phyloP scores from a whole-genome alignment of 805 yeast genomes.

The Metschnikowia baotianmanensis region DNA sequence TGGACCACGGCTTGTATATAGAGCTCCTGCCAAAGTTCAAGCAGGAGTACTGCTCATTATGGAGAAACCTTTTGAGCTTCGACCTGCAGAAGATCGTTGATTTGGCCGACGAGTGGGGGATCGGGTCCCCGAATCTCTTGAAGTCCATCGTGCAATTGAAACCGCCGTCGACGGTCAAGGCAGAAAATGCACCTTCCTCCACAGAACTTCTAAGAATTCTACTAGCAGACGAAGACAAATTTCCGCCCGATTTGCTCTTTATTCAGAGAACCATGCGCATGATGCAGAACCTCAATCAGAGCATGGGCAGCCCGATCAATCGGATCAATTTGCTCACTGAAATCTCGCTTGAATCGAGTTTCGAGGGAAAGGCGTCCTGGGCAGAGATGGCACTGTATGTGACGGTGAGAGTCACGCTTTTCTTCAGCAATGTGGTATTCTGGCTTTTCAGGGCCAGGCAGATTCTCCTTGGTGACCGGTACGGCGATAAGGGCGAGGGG shows the following conservation, averaged over 20 bases:
- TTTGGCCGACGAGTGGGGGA: slow-evolving; percentile 64
- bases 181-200: slow-evolving; percentile 39
- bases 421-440: slow-evolving; percentile 33
- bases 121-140: slow-evolving; percentile 61
- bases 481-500: slow-evolving; percentile 34
- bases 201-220: slow-evolving; percentile 46
- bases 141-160: slow-evolving; percentile 53
- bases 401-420: slow-evolving; percentile 23
- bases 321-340: slow-evolving; percentile 60
- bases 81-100: slow-evolving; percentile 46
- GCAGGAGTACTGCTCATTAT: slow-evolving; percentile 55
- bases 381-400: slow-evolving; percentile 12
- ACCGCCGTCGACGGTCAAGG: slow-evolving; percentile 29
- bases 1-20: slow-evolving; percentile 76
- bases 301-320: slow-evolving; percentile 71
- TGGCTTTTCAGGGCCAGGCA: slow-evolving; percentile 33
- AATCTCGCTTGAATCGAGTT: slow-evolving; percentile 43
- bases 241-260: slow-evolving; percentile 66
- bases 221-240: slow-evolving; percentile 58
- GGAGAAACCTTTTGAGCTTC: slow-evolving; percentile 59
- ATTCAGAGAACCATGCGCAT: slow-evolving; percentile 71
- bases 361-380: slow-evolving; percentile 1
- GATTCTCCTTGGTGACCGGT: slow-evolving; percentile 29
- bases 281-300: slow-evolving; percentile 65
- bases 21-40: slow-evolving; percentile 50